Conservation (phyloP, 768 basidiomycete species). For the Panellus pusillus region DNA sequence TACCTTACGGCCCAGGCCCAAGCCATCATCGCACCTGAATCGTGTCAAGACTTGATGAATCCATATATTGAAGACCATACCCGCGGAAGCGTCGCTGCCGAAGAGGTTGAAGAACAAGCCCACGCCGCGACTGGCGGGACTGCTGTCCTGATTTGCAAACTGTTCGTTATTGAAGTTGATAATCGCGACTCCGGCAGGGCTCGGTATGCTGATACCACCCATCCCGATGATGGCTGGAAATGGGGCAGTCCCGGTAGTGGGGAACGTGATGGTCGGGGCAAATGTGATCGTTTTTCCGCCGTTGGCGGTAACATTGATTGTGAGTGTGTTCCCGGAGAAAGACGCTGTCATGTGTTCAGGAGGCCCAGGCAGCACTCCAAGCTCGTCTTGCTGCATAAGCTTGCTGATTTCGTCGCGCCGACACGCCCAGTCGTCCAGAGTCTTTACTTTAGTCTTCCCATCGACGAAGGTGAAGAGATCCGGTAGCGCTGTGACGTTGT, state of each 20-base stretch:
- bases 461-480: conserved; percentile 40
- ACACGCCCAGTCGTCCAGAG: conserved; percentile 39
- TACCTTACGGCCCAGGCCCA: conserved; percentile 57
- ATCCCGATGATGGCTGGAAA: conserved; percentile 56
- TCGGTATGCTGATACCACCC: conserved; percentile 43
- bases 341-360: conserved; percentile 34
- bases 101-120: conserved; percentile 61
- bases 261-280: conserved; percentile 35
- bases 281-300: conserved; percentile 34
- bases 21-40: conserved; percentile 49
- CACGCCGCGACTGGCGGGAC: conserved; percentile 44
- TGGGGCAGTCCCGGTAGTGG: conserved; percentile 40
- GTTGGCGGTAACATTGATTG: conserved; percentile 31
- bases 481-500: conserved; percentile 28
- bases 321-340: conserved; percentile 34
- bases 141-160: conserved; percentile 49
- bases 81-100: conserved; percentile 45
- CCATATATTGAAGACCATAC: neutral
- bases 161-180: conserved; percentile 55
- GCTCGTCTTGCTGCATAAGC: conserved; percentile 29
- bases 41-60: neutral
- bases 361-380: conserved; percentile 2
- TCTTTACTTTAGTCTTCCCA: conserved; percentile 29
- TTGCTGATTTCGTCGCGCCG: conserved; percentile 37
- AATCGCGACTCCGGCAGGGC: conserved; percentile 37